These are phyloP conservation scores for Cicer cuneatum DNA, from an alignment of 306 rosid species.

Conservation along the genomic window DNA sequence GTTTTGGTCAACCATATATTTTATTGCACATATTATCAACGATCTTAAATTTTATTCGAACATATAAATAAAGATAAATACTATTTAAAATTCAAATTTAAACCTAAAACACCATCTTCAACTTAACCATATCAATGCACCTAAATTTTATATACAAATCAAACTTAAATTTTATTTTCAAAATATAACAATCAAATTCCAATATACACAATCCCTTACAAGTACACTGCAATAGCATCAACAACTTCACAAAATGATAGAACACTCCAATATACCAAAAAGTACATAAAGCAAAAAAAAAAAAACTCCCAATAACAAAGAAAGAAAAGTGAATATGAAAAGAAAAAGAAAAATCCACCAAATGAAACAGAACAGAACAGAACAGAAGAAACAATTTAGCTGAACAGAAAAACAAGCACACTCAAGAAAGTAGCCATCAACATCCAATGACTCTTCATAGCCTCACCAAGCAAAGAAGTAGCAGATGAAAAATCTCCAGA, in stretches of 20 bases:
- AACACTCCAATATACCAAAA: conserved; percentile 35
- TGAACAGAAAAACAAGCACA: neutral
- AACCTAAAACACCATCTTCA: too few relatives aligned
- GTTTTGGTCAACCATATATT: too few relatives aligned
- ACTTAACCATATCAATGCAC: too few relatives aligned
- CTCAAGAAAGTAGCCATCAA: conserved; percentile 33
- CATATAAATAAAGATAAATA: too few relatives aligned
- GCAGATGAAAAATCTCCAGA: conserved; percentile 64
- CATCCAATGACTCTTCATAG: conserved; percentile 22
- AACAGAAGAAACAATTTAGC: neutral
- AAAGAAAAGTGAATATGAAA: neutral
- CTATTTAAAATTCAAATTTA: too few relatives aligned
- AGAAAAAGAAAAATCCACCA: conserved; percentile 22
- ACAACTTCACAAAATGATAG: conserved; percentile 14
- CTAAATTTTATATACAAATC: too few relatives aligned
- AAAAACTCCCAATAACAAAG: neutral
- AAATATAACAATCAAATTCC: conserved; percentile 32
- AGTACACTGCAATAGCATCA: conserved; percentile 8
- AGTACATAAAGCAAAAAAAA: neutral
- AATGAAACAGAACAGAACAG: neutral
- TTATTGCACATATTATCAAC: too few relatives aligned
- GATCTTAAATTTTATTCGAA: too few relatives aligned
- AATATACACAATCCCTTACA: conserved; percentile 33
- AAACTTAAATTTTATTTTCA: neutral
- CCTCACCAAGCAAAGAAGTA: conserved; percentile 36